Conservation (phyloP, 306 rosid species). For the Cicer pinnatifidum region DNA sequence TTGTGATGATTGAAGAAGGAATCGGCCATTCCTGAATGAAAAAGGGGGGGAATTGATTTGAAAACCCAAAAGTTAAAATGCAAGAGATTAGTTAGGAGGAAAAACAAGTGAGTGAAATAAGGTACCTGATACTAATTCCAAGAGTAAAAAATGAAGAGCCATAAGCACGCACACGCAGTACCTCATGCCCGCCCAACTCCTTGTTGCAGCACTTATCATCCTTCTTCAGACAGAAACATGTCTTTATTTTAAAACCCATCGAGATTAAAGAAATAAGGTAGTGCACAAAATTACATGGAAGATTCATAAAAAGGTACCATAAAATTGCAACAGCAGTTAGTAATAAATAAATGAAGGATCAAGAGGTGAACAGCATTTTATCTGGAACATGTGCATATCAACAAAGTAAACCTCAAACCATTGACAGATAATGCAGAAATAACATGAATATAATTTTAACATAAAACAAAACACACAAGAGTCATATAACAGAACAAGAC, state of each 20-base stretch:
- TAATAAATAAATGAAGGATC: conserved; percentile 12
- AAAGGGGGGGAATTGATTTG: conserved; percentile 11
- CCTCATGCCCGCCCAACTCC: conserved; percentile 80
- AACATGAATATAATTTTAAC: conserved; percentile 3
- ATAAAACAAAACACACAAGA: conserved; percentile 27
- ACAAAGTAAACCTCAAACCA: conserved; percentile 13
- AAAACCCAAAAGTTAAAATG: conserved; percentile 38
- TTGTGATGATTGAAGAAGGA: conserved; percentile 85
- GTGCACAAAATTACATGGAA: conserved; percentile 15
- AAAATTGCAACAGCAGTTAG: conserved; percentile 19
- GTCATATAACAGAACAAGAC: not conserved
- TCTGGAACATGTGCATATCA: not conserved
- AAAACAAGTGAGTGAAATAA: conserved; percentile 28
- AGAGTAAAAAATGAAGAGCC: conserved; percentile 85
- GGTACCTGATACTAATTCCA: conserved; percentile 89
- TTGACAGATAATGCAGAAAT: conserved; percentile 32
- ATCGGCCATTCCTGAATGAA: conserved; percentile 84
- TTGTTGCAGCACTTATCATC: conserved; percentile 53
- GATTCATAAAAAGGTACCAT: conserved; percentile 9
- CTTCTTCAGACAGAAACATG: conserved; percentile 59
- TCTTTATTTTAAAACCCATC: conserved; percentile 38
- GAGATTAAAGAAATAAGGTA: conserved; percentile 36
- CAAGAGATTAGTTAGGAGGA: not conserved
- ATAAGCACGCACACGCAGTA: conserved; percentile 83
- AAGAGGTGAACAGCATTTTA: conserved; percentile 2